Evolutionary conservation across 2,329 filamentous ascomycete species (phyloP), one percentile per base, ranked within the genome.

Genomic region (Talaromyces sp.): DNA sequence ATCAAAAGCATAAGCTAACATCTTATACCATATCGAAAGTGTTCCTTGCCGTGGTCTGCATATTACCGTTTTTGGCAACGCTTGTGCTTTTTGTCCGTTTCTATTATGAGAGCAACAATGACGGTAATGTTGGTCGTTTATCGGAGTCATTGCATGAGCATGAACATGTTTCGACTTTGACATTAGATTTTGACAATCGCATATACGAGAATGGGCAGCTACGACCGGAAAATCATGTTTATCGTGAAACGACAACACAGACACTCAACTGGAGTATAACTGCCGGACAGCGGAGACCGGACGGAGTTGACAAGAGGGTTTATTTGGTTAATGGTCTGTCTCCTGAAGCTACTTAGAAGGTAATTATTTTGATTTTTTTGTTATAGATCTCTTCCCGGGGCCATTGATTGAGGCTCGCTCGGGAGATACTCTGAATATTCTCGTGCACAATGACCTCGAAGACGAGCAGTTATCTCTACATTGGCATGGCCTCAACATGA

Each of bases 281-380:
- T 2, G 73, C 75, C 19, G 77, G 68, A 1, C 41, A 70, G 33
- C 71, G 75, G n/a, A 74, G 76, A 2, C 82, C 82, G 6, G 83
- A 86, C 69, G 84, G 84, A 0, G 84, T 86, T 1, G 67, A 73
- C n/a, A 84, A 84, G 68, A 68, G 70, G 0, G 76, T 85, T 3
- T 83, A 82, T 69, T 73, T 83, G 3, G 79, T 86, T 65, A 86
- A 86, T 67, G 79, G 79, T 80, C 45, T 31, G 72, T 66, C 9
- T 39, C 22, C 3, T 27, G 11, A 8, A 41, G 11, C 33, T 22
- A 4, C 1, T 2, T 10, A 41, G 7, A 58, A 0, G 9, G 9
- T 1, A 17, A 2, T 49, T n/a, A 60, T 57, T 27, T 33, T 62
- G 19, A 37, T n/a, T 49, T 45, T 45, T 13, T 15, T 22, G 31